These are phyloP conservation scores for Millerozyma miso DNA, from an alignment of 805 yeast species.

Conservation along the genomic window DNA sequence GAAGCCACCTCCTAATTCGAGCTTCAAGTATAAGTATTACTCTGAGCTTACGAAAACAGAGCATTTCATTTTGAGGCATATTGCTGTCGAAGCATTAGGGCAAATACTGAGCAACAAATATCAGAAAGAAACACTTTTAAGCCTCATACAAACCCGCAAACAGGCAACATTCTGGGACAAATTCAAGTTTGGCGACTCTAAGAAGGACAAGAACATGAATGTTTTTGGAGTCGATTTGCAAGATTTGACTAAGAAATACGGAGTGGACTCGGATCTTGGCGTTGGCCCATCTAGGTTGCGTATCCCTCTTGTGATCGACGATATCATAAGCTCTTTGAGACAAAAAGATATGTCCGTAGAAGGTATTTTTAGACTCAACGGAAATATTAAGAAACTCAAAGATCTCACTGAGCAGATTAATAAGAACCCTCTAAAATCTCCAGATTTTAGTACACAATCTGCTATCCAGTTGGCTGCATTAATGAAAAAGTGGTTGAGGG, in stretches of 20 bases:
- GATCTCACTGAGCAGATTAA: constrained; percentile 73
- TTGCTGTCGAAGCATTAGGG: constrained; percentile 52
- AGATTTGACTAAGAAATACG: constrained; percentile 62
- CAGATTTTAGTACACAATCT: constrained; percentile 68
- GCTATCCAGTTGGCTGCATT: constrained; percentile 93
- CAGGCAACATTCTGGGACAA: constrained; percentile 51
- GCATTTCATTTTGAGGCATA: constrained; percentile 53
- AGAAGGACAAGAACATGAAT: constrained; percentile 21
- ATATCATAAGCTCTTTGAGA: constrained; percentile 73
- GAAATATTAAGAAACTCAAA: constrained; percentile 80
- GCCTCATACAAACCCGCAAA: constrained; percentile 41
- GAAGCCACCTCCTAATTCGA: not conserved
- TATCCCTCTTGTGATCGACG: constrained; percentile 86
- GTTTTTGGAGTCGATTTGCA: constrained; percentile 82
- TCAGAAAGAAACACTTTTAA: constrained; percentile 32
- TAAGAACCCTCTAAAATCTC: constrained; percentile 63
- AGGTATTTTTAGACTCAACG: constrained; percentile 94
- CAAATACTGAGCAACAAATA: constrained; percentile 21
- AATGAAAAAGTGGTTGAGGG: constrained; percentile 86
- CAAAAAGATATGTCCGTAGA: constrained; percentile 94
- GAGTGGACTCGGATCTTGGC: constrained; percentile 81
- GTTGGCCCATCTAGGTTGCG: constrained; percentile 75
- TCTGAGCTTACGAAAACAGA: constrained; percentile 61
- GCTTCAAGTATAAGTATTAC: constrained; percentile 41
- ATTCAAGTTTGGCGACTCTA: constrained; percentile 26